phyloP scores from a whole-genome alignment of 129 eudicot species.

The Artemisia tridentata region DNA sequence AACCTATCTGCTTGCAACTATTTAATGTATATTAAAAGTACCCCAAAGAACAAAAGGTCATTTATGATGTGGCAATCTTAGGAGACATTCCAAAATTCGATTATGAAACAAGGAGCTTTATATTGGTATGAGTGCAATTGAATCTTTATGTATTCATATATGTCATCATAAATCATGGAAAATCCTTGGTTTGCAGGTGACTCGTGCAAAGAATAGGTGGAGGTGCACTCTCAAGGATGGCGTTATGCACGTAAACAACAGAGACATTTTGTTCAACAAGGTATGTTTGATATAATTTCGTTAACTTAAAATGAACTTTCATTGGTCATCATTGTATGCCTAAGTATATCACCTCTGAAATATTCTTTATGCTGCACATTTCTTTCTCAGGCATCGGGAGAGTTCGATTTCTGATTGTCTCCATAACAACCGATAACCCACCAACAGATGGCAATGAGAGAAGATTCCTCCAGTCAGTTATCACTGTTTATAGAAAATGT shows the following conservation, averaged over 20 bases:
- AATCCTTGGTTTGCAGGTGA: conserved; percentile 50
- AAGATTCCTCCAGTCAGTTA: background rate
- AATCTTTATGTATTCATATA: background rate
- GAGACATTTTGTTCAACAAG: conserved; percentile 92
- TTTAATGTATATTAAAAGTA: no score
- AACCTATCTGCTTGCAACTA: no score
- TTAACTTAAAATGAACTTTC: background rate
- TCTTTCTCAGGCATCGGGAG: conserved; percentile 17
- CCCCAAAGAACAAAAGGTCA: no score
- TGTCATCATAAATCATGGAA: background rate
- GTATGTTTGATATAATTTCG: conserved; percentile 31
- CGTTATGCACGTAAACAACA: conserved; percentile 86
- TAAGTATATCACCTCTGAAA: background rate
- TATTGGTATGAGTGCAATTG: background rate
- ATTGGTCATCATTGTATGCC: background rate
- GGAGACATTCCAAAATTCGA: no score
- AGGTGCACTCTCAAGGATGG: conserved; percentile 98
- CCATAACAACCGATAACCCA: background rate
- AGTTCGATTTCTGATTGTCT: conserved; percentile 11
- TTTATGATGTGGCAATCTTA: no score
- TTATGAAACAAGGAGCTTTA: no score
- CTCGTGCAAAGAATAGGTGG: conserved; percentile 98
- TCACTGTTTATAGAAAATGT: background rate
- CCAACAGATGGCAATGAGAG: background rate
- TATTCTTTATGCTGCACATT: background rate